phyloP scores from a whole-genome alignment of 1,284 basidiomycete genomes.

The Rhodotorula sp. region DNA sequence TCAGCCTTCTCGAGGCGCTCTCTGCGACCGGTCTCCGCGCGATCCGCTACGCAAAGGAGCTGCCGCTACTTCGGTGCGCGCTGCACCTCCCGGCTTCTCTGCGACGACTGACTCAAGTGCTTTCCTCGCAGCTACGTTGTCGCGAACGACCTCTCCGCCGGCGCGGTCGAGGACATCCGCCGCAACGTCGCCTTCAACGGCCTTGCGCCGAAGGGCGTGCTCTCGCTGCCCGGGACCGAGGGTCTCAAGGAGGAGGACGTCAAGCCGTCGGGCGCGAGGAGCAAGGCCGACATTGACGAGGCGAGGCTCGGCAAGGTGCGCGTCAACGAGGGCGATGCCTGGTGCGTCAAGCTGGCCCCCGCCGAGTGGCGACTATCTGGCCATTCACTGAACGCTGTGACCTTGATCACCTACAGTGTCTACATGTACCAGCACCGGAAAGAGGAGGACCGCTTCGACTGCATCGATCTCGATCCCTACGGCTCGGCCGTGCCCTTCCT shows the following conservation, averaged over 20 bases:
- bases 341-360: slow-evolving; percentile 60
- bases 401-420: slow-evolving; percentile 56
- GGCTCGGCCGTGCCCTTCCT: slow-evolving; percentile 96
- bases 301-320: slow-evolving; percentile 62
- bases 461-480: slow-evolving; percentile 96
- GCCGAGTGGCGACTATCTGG: background rate
- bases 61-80: slow-evolving; percentile 78
- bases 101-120: slow-evolving; percentile 9
- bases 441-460: slow-evolving; percentile 75
- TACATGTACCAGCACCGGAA: slow-evolving; percentile 88
- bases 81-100: background rate
- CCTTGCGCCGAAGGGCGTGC: slow-evolving; percentile 57
- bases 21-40: slow-evolving; percentile 93
- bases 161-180: slow-evolving; percentile 82
- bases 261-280: slow-evolving; percentile 24
- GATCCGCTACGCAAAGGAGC: slow-evolving; percentile 97
- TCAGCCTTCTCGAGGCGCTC: slow-evolving; percentile 89
- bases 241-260: slow-evolving; percentile 32
- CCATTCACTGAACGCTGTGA: too few species aligned
- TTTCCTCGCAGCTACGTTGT: slow-evolving; percentile 68
- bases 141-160: slow-evolving; percentile 86
- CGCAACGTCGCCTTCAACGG: slow-evolving; percentile 88
- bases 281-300: slow-evolving; percentile 48
- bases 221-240: slow-evolving; percentile 14
- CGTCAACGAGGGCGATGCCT: slow-evolving; percentile 90